Evolutionary conservation across 306 rosid species (phyloP).

Genomic region (Sphenostylis stenocarpa): DNA sequence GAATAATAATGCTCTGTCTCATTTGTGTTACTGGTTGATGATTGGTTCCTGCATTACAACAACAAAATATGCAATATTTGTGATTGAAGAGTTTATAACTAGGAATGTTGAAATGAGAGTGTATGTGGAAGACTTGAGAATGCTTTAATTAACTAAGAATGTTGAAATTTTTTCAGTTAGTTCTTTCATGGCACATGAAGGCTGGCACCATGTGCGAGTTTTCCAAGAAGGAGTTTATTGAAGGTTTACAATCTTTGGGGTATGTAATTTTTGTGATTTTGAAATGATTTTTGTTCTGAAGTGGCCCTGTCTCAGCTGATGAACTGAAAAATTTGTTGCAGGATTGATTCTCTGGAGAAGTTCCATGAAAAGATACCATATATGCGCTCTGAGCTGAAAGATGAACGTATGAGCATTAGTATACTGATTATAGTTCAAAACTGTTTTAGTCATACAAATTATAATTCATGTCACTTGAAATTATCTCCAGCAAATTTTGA

Average conservation of each 20-base stretch:
- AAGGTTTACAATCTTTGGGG: conserved; percentile 94
- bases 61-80: conserved; percentile 11
- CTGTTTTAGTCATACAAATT: conserved; percentile 16
- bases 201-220: conserved; percentile 99
- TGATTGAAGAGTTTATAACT: background rate
- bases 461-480: conserved; percentile 7
- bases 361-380: conserved; percentile 85
- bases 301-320: conserved; percentile 5
- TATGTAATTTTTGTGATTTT: conserved; percentile 30
- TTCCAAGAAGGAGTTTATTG: conserved; percentile 88
- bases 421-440: conserved; percentile 8
- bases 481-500: conserved; percentile 16
- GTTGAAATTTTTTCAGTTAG: conserved; percentile 65
- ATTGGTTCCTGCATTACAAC: background rate
- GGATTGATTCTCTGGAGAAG: conserved; percentile 94
- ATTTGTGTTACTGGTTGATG: background rate
- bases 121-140: background rate
- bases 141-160: conserved; percentile 25
- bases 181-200: conserved; percentile 99
- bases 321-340: conserved; percentile 46
- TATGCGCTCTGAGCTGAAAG: conserved; percentile 93
- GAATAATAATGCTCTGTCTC: background rate
- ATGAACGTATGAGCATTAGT: conserved; percentile 70
- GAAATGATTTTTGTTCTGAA: background rate
- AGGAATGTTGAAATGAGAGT: too few species aligned